Base-by-base conservation (phyloP, 495 filamentous ascomycete genomes). In the Apiosordaria backusii region DNA sequence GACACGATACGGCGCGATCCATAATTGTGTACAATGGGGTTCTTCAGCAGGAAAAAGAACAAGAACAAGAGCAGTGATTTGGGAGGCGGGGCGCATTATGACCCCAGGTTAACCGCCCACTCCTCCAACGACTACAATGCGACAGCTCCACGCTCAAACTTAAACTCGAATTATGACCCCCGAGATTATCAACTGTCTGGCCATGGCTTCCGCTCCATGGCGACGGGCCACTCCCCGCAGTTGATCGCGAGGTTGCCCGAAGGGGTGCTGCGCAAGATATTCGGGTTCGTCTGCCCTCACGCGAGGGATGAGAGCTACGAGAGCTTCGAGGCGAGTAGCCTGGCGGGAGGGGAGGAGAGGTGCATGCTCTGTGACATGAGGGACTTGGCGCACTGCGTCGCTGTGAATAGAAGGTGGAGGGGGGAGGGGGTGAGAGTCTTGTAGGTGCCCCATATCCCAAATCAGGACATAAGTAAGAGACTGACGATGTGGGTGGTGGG, bases 291-390 rank as follows among this genome's bases (percentile, higher is more conserved):
- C 64, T 97, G 95, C 67, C 94, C 95, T 18, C 95, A 97, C 77
- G 78, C 86, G 21, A 74, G 77, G 22, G 92, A 99, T 74, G 80
- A 89, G 66, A 88, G 81, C 63, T 97, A 94, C 76, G 85, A 88
- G 59, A 87, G 87, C 23, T 93, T 90, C 63, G 95, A 98, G 79
- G 85, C 91, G 72, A 92, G 90, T 54, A 86, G 89, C 68, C 83
- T 89, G 54, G 91, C 89, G 68, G 88, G 92, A 84, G 90, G 88
- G 67, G 91, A 89, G 69, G 88, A 93, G 85, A 90, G 88, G 67
- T 99, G 95, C 78, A 93, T 94, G 91, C 87, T 97, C 26, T 99
- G 95, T 81, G 93, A 97, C 80, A 85, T 96, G 81, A 89, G 93
- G 67, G 93, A 98, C 75, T 84, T 99, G 64, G 88, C 92, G 53